Conservation (phyloP, 2,329 filamentous ascomycete species). For the Penicillium frequentans region DNA sequence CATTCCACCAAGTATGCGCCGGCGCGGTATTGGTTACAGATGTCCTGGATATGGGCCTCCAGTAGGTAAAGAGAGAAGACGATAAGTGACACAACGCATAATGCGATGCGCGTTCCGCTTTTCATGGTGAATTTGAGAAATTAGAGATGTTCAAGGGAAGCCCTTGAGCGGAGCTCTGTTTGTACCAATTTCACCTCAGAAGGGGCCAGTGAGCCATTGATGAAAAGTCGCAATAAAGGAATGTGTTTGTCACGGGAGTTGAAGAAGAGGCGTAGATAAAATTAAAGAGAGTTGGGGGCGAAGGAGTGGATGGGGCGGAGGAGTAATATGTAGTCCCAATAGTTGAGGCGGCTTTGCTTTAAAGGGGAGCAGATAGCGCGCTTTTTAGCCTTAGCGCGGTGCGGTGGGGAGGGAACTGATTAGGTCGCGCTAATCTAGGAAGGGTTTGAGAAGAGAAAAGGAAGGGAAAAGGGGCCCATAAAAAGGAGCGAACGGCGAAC, state of each 20-base stretch:
- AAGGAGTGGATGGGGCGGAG: background rate
- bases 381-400: background rate
- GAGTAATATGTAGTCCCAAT: background rate
- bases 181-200: slow-evolving; percentile 4
- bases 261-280: background rate
- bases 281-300: background rate
- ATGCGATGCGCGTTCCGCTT: slow-evolving; percentile 28
- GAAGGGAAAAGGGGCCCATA: slow-evolving; percentile 1
- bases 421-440: background rate
- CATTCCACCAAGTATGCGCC: slow-evolving; percentile 37
- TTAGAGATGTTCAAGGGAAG: slow-evolving; percentile 1
- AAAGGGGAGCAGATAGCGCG: background rate
- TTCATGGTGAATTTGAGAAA: slow-evolving; percentile 27
- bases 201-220: slow-evolving; percentile 13
- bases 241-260: background rate
- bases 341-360: background rate
- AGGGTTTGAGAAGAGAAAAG: background rate
- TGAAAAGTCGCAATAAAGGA: background rate
- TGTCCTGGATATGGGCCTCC: slow-evolving; percentile 33
- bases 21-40: slow-evolving; percentile 37
- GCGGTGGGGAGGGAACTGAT: background rate
- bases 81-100: slow-evolving; percentile 25
- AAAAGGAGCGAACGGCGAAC: background rate
- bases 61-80: slow-evolving; percentile 32
- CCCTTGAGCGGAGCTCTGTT: slow-evolving; percentile 8